phyloP scores from a whole-genome alignment of 441 rosid genomes.

The Pelargonium fulgidum region DNA sequence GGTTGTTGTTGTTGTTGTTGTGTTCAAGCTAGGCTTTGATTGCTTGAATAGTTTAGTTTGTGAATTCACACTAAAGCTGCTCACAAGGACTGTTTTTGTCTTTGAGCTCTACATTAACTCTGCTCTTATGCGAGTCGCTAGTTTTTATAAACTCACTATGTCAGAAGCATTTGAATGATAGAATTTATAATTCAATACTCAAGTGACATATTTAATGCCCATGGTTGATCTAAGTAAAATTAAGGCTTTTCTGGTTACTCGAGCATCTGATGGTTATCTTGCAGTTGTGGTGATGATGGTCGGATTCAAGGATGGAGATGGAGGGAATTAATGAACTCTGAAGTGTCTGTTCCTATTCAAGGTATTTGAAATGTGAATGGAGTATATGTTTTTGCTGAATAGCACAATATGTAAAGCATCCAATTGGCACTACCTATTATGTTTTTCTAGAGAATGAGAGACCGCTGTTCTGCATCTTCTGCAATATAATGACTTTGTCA shows the following conservation, averaged over 20 bases:
- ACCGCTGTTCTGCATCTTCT: background rate
- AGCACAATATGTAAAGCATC: background rate
- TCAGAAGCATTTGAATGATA: too few relatives aligned
- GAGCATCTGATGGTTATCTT: conserved; percentile 7
- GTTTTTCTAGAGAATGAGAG: background rate
- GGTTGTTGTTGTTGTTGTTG: background rate
- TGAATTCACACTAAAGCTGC: too few relatives aligned
- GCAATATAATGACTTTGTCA: too few relatives aligned
- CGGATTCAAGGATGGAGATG: conserved; percentile 84
- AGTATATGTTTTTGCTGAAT: background rate
- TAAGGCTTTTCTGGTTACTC: background rate
- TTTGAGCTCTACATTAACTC: too few relatives aligned
- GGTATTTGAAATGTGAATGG: conserved; percentile 32
- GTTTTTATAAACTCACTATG: too few relatives aligned
- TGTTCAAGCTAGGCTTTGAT: too few relatives aligned
- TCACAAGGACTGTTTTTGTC: too few relatives aligned
- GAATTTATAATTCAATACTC: too few relatives aligned
- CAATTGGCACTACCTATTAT: background rate
- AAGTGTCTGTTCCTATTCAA: conserved; percentile 35
- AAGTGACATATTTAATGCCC: too few relatives aligned
- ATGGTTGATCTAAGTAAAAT: background rate
- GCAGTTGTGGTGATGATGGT: conserved; percentile 96
- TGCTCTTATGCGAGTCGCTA: too few relatives aligned
- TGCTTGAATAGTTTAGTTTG: too few relatives aligned
- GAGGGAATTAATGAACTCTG: conserved; percentile 46